Base-by-base conservation (phyloP, 139 green algal species). In the Chlamydomonas incerta region DNA sequence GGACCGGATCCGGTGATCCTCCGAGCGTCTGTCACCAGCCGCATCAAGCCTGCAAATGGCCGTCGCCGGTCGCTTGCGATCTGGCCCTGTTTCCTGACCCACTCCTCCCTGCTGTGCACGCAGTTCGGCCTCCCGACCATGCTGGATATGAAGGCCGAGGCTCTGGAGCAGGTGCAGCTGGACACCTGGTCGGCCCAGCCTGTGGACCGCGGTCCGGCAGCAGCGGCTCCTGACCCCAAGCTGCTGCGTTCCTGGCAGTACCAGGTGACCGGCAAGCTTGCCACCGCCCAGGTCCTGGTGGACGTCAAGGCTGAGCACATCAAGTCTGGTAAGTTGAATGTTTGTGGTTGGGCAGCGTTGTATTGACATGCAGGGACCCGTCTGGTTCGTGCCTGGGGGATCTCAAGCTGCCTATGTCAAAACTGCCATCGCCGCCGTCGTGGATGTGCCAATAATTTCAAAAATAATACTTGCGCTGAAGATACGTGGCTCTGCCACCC, bases 221-320 rank as follows among this genome's bases (percentile, higher is more conserved):
- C 79, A 29, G 76, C 37, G 10, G 69, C 83, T 11, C 68, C 80
- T 17, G 83, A 72, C 47, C 63, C 52, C 0, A 80, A 86, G 26
- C 66, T 88, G 66, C 67, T 88, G 60, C 68, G 82, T 24, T 90
- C 81, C 76, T 92, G 89, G 89, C 89, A 92, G 89, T 88, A 88
- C 73, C 75, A 87, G 65, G 89, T 86, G n/a, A 82, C 89, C 35
- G 82, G 86, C 71, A 90, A 88, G 33, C 70, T 89, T 37, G 86
- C 89, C n/a, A 72, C 82, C 14, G 85, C 89, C 8, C 63, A 83
- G 33, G 86, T 89, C 6, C 67, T 92, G 66, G 60, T 77, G 26
- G 89, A 92, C 62, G 26, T 92, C 4, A 81, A 85, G 76, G 85
- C 69, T 6, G 85, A 88, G 71, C 89, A 90, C 85, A 80, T 92